phyloP scores from a whole-genome alignment of 352 stramenopile species.

The Pythium oligandrum region DNA sequence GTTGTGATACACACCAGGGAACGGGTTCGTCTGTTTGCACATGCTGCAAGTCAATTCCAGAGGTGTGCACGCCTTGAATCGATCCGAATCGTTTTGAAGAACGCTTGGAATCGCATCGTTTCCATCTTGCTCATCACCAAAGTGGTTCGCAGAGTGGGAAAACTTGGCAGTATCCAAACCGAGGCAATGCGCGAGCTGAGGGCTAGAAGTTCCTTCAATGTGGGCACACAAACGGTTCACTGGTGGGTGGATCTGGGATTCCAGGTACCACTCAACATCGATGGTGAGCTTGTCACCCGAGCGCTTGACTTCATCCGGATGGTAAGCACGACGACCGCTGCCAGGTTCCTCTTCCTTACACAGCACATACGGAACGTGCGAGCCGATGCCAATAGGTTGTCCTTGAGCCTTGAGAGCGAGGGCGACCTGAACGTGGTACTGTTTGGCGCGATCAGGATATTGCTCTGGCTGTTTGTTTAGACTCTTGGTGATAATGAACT shows the following conservation, averaged over 20 bases:
- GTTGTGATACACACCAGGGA: slow-evolving; percentile 60
- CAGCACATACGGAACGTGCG: slow-evolving; percentile 99
- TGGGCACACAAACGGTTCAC: slow-evolving; percentile 98
- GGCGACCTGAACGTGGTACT: slow-evolving; percentile 98
- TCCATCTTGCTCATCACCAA: slow-evolving; percentile 83
- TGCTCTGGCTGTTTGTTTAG: slow-evolving; percentile 99
- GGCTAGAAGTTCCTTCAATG: slow-evolving; percentile 96
- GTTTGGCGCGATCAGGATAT: slow-evolving; percentile 95
- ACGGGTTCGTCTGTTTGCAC: slow-evolving; percentile 63
- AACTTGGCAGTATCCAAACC: slow-evolving; percentile 96
- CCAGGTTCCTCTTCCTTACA: slow-evolving; percentile 85
- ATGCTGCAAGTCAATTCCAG: slow-evolving; percentile 69
- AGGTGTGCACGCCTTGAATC: slow-evolving; percentile 84
- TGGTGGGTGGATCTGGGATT: slow-evolving; percentile 95
- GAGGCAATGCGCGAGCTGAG: slow-evolving; percentile 94
- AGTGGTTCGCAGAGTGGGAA: slow-evolving; percentile 63
- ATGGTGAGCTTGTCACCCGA: slow-evolving; percentile 82
- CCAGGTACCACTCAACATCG: slow-evolving; percentile 97
- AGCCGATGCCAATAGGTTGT: slow-evolving; percentile 96
- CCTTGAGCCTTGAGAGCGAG: slow-evolving; percentile 93
- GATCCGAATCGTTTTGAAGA: slow-evolving; percentile 81
- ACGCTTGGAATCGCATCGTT: slow-evolving; percentile 86
- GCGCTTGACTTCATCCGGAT: slow-evolving; percentile 82
- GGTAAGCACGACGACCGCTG: slow-evolving; percentile 70
- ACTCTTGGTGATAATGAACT: slow-evolving; percentile 99